Base-by-base conservation (phyloP, 2,329 filamentous ascomycete species). In the Berkeleyomyces rouxiae region DNA sequence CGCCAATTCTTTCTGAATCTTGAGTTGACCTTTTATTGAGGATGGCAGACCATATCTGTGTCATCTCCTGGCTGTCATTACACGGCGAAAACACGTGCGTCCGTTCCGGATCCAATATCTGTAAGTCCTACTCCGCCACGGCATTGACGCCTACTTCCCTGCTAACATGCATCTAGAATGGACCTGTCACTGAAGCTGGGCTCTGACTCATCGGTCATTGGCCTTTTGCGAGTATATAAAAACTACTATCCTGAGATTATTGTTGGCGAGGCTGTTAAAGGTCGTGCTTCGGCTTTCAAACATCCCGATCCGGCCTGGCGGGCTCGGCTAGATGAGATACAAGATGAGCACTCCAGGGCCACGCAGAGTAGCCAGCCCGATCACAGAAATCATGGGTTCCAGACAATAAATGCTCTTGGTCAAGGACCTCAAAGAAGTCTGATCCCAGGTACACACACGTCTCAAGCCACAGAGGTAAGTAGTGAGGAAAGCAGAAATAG, bases 181-280 rank as follows among this genome's bases (percentile, higher is more conserved):
- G 76, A 76, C 44, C 71, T 85, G 42, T 80, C 81, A 2, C 74
- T 82, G 51, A 80, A 83, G 68, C 80, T 78, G 3, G 85, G 85
- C 16, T 86, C 87, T 68, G 90, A 95, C 63, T 86, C 85, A 58
- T 80, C 84, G 60, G 75, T 95, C 43, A 78, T 87, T 44, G 87
- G 87, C 2, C 76, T 95, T 16, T 75, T 95, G 59, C 82, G 86
- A 62, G 83, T 92, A n/a, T 95, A 86, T 75, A 93, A 93, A 70
- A 89, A 92, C 70, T 95, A 92, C 72, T 95, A 92, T 69, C 89
- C 90, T 0, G 89, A 95, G 70, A 88, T 95, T 62, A 88, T 95
- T 64, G 80, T 92, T 11, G 87, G 86, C 31, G 85, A 86, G 66
- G 77, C 81, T 3, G 80, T 82, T 39, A 76, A 77, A 61, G 82